Evolutionary conservation across 352 stramenopile genomes (phyloP), one percentile per base, ranked within the genome.

Genomic region (Phytophthora sansomeana): DNA sequence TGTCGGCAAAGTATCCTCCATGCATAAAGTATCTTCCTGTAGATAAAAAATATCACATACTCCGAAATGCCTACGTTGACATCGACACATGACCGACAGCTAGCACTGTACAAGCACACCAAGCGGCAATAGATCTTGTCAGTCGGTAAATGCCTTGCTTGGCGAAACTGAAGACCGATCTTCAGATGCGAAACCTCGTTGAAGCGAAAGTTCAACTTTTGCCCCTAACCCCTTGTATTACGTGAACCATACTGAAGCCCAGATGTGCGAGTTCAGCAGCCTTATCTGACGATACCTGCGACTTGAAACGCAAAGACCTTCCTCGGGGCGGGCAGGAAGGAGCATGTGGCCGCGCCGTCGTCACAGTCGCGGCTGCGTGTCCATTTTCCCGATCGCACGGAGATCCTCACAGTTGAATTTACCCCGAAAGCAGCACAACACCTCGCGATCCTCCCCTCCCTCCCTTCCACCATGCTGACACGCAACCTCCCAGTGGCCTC

Each of bases 141-240:
- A 24, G 21, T 24, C 21, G 21, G 21, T n/a, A n/a, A n/a, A n/a
- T n/a, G n/a, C 21, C 21, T 24, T 24, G 21, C 21, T 24, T 38
- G 26, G 14, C 16, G 38, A 38, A 4, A 21, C 47, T 46, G 39
- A 41, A 21, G 58, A 19, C 21, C 17, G 36, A 63, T 58, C 50
- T 58, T 48, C 35, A n/a, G 41, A 44, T 68, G 53, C 50, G 58
- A 36, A 28, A 63, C 33, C 21, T 24, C 21, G 53, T 60, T 70
- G 62, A 70, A 70, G 62, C 29, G 33, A 44, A 66, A 71, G 46
- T 71, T 71, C 63, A 71, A 71, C 63, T 50, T 60, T 50, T 38
- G 17, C 13, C 58, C 64, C 63, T 67, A 63, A 7, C 43, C 57
- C n/a, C 49, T 38, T 41, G 33, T 58, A 60, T 72, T 68, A 72